Evolutionary conservation across 257 asterid genomes (phyloP), one percentile per base, ranked within the genome.

Genomic region (Knoxia roxburghii): DNA sequence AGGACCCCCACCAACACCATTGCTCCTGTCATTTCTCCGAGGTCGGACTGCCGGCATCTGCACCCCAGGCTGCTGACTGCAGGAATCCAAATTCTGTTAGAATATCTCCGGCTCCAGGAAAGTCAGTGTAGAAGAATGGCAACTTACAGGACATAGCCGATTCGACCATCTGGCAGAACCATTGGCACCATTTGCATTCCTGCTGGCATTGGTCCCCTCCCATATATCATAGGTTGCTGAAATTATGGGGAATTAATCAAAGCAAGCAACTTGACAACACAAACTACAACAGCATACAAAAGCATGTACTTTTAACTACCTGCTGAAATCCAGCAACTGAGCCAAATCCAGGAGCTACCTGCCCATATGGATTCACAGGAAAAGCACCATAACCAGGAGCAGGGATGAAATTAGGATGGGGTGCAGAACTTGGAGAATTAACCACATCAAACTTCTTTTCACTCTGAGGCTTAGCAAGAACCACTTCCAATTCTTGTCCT

Each of bases 141-240:
- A 68, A 86, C 97, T 87, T 85, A 93, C 97, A 93, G 91, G 71
- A 93, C 96, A 73, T 93, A 93, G 78, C 97, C 98, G 46, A 89
- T 89, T 68, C 87, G 96, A 67, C 98, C 98, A 82, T 89, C 97
- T 18, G 98, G 96, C 71, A 93, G 83, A 77, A 93, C 93, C 97
- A 93, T 90, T 2, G 97, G 98, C 77, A 93, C 98, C 98, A 93
- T 93, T 77, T 93, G 98, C 98, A 93, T 93, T 73, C 98, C 97
- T 57, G 97, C 77, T 54, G 96, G 96, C 96, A 88, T 90, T 14
- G 96, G 96, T 50, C 98, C 98, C 78, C 97, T 85, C 64, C 97
- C 97, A 48, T 93, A 93, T 67, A 87, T 89, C 93, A 93, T 86
- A 52, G 98, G 97, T 88, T 93, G 96, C 79, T 68, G 71, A 68